A percentile compares a stretch with the other conserved stretches of the same genome.
phyloP scores from a whole-genome alignment of 176 grass and related monocot species.

The Ensete glaucum region DNA sequence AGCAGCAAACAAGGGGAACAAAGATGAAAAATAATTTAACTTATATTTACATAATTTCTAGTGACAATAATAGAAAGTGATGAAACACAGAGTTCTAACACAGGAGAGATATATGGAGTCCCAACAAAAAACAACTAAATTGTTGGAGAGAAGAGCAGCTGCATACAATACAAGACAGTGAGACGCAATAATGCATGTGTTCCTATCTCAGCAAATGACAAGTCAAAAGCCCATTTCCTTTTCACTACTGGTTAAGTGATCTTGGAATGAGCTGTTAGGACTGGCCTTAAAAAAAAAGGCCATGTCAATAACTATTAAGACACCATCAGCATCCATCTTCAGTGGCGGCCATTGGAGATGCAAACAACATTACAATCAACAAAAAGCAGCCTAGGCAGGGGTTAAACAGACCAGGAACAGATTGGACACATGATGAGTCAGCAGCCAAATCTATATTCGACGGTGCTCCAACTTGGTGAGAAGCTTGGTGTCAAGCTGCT shows the following conservation, averaged over 20 bases:
- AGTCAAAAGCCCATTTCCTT: no score
- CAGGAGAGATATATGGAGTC: not conserved
- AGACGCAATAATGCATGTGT: no score
- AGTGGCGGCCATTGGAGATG: not conserved
- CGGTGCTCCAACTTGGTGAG: not conserved
- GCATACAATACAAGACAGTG: not conserved
- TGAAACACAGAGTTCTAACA: not conserved
- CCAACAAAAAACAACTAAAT: not conserved
- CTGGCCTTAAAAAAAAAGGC: not conserved
- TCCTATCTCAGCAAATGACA: no score
- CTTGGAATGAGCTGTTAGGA: not conserved
- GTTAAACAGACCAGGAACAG: not conserved
- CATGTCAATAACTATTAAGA: not conserved
- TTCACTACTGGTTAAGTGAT: not conserved
- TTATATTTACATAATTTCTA: not conserved
- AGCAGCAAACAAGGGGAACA: no score
- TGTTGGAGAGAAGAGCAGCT: not conserved
- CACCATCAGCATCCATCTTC: not conserved
- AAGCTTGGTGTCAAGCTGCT: no score
- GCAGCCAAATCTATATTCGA: not conserved
- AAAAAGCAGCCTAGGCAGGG: not conserved
- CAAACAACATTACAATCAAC: not conserved
- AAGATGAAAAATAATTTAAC: not conserved
- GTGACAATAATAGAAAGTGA: not conserved
- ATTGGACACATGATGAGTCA: not conserved